phyloP scores from a whole-genome alignment of 1,284 basidiomycete genomes.

The Gomphus sp. region DNA sequence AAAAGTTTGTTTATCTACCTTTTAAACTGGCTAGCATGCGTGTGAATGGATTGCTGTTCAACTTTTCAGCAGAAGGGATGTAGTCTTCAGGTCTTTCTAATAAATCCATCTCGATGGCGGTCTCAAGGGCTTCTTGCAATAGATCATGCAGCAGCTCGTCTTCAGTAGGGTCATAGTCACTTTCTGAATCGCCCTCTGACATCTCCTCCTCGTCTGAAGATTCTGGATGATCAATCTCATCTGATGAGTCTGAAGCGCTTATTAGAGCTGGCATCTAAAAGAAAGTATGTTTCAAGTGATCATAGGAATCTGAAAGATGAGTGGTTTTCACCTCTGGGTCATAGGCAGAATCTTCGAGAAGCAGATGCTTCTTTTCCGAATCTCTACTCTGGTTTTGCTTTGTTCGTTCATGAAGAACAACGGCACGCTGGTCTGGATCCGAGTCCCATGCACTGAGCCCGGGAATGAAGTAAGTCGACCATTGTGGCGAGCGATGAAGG shows the following conservation, averaged over 20 bases:
- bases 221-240: constrained; percentile 23
- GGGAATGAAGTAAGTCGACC: constrained; percentile 2
- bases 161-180: constrained; percentile 55
- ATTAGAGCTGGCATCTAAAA: constrained; percentile 49
- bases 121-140: constrained; percentile 62
- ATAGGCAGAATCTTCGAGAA: background rate
- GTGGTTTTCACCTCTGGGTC: constrained; percentile 3
- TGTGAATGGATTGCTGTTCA: constrained; percentile 63
- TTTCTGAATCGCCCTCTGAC: constrained; percentile 27
- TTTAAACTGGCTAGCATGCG: constrained; percentile 60
- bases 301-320: background rate
- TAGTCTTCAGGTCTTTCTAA: constrained; percentile 27
- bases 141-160: constrained; percentile 55
- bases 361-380: background rate
- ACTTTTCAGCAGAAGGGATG: constrained; percentile 44
- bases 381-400: background rate
- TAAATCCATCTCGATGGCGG: constrained; percentile 33
- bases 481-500: constrained; percentile 2
- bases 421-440: constrained; percentile 22
- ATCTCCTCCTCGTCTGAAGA: constrained; percentile 30
- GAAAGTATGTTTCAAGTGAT: background rate
- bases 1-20: constrained; percentile 34
- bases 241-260: constrained; percentile 50
- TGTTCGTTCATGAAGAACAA: constrained; percentile 9
- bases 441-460: constrained; percentile 15